Conservation (phyloP, 1,139 yeast species). For the Yamadazyma blattariae region DNA sequence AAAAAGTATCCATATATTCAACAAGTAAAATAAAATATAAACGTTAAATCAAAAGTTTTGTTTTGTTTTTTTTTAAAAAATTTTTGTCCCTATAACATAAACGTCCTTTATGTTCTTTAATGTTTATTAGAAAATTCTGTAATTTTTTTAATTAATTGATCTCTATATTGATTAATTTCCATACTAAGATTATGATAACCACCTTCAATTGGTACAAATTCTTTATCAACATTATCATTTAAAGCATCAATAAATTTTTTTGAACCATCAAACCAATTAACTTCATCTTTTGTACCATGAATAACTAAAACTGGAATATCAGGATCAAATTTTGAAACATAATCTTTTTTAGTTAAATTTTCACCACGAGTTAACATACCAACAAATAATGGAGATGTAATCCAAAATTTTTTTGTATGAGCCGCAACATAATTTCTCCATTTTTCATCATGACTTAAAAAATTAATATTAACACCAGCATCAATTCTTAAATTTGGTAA, state of each 20-base stretch:
- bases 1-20: no score
- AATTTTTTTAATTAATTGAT: conserved; percentile 19
- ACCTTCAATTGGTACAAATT: conserved; percentile 24
- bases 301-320: conserved; percentile 47
- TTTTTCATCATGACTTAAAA: conserved; percentile 52
- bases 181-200: conserved; percentile 46
- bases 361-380: conserved; percentile 70
- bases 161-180: conserved; percentile 41
- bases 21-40: no score
- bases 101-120: no score
- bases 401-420: conserved; percentile 41
- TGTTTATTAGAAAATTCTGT: no score
- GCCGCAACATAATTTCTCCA: conserved; percentile 44
- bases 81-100: no score
- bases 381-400: conserved; percentile 41
- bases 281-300: conserved; percentile 38
- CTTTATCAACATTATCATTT: conserved; percentile 25
- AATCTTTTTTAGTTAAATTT: conserved; percentile 40
- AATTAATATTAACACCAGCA: conserved; percentile 53
- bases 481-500: conserved; percentile 57
- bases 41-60: no score
- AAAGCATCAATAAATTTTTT: conserved; percentile 42
- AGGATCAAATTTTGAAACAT: conserved; percentile 41
- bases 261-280: conserved; percentile 58
- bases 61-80: no score